These are phyloP conservation scores for Purpureocillium lavendulum DNA, from an alignment of 2,329 filamentous ascomycete species.

Conservation along the genomic window DNA sequence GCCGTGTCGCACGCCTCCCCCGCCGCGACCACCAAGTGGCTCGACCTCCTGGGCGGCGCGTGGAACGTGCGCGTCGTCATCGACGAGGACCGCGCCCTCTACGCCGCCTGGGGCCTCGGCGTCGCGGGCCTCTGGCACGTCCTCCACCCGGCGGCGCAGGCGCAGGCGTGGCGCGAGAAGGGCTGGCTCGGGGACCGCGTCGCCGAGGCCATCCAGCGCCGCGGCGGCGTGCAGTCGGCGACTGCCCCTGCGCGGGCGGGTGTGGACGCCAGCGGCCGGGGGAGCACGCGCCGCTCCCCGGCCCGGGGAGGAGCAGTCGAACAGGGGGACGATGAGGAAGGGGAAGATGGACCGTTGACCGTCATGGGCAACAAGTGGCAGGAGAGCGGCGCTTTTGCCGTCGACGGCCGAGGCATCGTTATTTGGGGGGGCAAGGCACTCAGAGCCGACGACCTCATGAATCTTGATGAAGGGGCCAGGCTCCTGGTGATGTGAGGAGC, in stretches of 20 bases:
- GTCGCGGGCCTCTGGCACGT: slow-evolving; percentile 41
- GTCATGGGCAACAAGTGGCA: slow-evolving; percentile 50
- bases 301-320: slow-evolving; percentile 33
- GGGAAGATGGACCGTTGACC: slow-evolving; percentile 28
- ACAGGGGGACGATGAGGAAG: slow-evolving; percentile 10
- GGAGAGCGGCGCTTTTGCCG: slow-evolving; percentile 41
- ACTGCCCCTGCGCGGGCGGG: no score
- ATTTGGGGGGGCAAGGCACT: slow-evolving; percentile 41
- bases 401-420: slow-evolving; percentile 40
- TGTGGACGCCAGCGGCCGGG: slow-evolving; percentile 12
- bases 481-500: slow-evolving; percentile 15
- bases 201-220: slow-evolving; percentile 34
- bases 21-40: slow-evolving; percentile 47
- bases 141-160: slow-evolving; percentile 44
- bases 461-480: slow-evolving; percentile 41
- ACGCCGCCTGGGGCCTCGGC: slow-evolving; percentile 52
- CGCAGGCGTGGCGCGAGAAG: slow-evolving; percentile 44
- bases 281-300: no score
- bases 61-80: slow-evolving; percentile 46
- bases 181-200: slow-evolving; percentile 46
- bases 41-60: slow-evolving; percentile 47
- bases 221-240: slow-evolving; percentile 21
- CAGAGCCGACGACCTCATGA: slow-evolving; percentile 41
- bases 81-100: slow-evolving; percentile 47
- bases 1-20: slow-evolving; percentile 52